Base-by-base conservation (phyloP, 495 filamentous ascomycete genomes). In the Neurospora tetrasperma region DNA sequence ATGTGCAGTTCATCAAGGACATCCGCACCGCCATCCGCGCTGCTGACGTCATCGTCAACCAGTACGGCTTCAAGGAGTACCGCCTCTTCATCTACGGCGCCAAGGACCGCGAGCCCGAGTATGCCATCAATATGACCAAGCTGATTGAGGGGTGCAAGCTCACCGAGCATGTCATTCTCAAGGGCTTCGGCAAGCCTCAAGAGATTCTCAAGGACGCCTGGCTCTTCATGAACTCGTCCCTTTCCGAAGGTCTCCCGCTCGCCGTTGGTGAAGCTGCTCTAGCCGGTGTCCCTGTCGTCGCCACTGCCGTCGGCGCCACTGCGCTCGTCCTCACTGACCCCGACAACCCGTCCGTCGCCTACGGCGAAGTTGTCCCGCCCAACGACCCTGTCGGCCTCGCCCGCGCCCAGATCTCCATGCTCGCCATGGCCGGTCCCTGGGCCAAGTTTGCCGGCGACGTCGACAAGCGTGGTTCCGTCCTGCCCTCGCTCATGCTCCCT, bases 1-100 rank as follows among this genome's bases (percentile, higher is more conserved):
- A 90, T 73, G 86, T 90, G n/a, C 88, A 87, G 83, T 90, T 89
- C 76, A 88, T 88, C 77, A 90, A 90, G 79, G 89, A 90, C 70
- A 89, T 90, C 80, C 90, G 89, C 78, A 90, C 83, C 1, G 89
- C 89, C 6, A 84, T 90, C 20, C 82, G 89, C 4, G 89, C 89
- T 23, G 89, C 89, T 9, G 88, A 90, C 72, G 85, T 90, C 74
- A 90, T 90, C 76, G 85, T 89, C 80, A 90, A 90, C 79, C 82
- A 88, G 71, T 90, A 84, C 84, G 88, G 88, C 41, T 90, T 90
- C 75, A 82, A 83, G 16, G 87, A 89, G 43, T 90, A 90, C 79
- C 82, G 86, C 59, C 84, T 90, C 1, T 83, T 88, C 71, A 87
- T 90, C 72, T 90, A 90, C 74, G 89, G 89, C 12, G 88, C 88